Percentiles rank a stretch among this genome's conserved stretches.
These are phyloP conservation scores for Solanum lycopersicoides DNA, from an alignment of 257 asterid genomes.

Conservation along the genomic window DNA sequence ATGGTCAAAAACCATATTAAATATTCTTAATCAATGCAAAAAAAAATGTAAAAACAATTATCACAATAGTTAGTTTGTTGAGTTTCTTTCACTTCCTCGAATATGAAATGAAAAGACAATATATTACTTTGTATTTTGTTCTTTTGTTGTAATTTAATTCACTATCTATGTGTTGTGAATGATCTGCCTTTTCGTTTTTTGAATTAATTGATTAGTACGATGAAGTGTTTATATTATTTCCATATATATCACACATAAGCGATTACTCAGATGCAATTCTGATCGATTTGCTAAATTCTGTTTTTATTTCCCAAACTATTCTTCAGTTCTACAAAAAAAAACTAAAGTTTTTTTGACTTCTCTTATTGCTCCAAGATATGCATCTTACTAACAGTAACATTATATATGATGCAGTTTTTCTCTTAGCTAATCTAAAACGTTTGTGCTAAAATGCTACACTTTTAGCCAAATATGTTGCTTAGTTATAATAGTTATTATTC, in stretches of 20 bases:
- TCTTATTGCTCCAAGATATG: background rate
- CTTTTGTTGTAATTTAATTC: background rate
- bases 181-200: background rate
- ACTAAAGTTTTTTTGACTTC: too few relatives aligned
- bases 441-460: background rate
- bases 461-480: background rate
- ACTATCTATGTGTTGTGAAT: background rate
- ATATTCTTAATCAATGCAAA: background rate
- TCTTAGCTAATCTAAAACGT: background rate
- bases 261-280: too few relatives aligned
- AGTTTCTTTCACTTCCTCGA: background rate
- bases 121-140: background rate
- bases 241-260: too few relatives aligned
- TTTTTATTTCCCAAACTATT: background rate
- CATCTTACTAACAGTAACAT: background rate
- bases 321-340: background rate
- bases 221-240: background rate
- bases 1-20: background rate
- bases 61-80: background rate
- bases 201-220: background rate
- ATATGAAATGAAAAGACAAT: background rate
- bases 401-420: background rate
- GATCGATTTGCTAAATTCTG: too few relatives aligned
- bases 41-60: background rate
- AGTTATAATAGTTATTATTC: background rate